These are phyloP conservation scores for Cucumis sativus DNA, from an alignment of 306 rosid species.

Conservation along the genomic window Cucumber_9930_V3 NC_026656.2:23132501-23133000, in stretches of 20 bases:
- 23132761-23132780: slow-evolving; percentile 58
- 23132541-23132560: too few species aligned
- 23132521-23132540: too few species aligned
- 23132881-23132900: slow-evolving; percentile 62
- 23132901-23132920: slow-evolving; percentile 36
- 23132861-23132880: slow-evolving; percentile 49
- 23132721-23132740: slow-evolving; percentile 51
- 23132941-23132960: too few species aligned
- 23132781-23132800: slow-evolving; percentile 18
- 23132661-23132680: too few species aligned
- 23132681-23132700: slow-evolving; percentile 11
- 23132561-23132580: too few species aligned
- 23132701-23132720: slow-evolving; percentile 34
- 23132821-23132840: slow-evolving; percentile 31
- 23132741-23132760: slow-evolving; percentile 35
- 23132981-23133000: too few species aligned
- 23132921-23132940: neutral
- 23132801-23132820: slow-evolving; percentile 46
- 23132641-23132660: too few species aligned
- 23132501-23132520: too few species aligned
- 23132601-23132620: too few species aligned
- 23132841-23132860: slow-evolving; percentile 73
- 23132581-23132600: too few species aligned
- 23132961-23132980: too few species aligned
- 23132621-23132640: too few species aligned